Conservation (phyloP, 2,329 filamentous ascomycete genomes). For the Fusarium drepaniforme region DNA sequence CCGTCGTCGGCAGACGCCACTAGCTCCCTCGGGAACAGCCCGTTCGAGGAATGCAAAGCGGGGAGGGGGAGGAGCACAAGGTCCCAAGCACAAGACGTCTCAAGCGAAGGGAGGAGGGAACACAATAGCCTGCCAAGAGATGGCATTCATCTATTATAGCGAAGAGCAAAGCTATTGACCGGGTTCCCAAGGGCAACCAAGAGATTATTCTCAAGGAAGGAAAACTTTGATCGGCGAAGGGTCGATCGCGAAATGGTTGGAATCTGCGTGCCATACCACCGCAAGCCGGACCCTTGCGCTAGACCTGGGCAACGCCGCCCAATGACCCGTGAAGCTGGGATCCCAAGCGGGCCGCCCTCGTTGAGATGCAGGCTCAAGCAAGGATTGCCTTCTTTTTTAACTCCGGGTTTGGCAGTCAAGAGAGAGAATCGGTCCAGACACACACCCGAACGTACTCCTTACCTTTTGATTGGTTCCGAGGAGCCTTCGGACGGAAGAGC, state of each 20-base stretch:
- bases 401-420: slow-evolving; percentile 1
- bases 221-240: neutral
- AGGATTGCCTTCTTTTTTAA: neutral
- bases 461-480: neutral
- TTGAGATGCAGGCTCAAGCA: neutral
- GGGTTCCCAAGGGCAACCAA: slow-evolving; percentile 8
- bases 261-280: slow-evolving; percentile 23
- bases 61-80: neutral
- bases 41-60: slow-evolving; percentile 40
- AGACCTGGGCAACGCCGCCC: slow-evolving; percentile 2
- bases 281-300: slow-evolving; percentile 8
- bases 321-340: slow-evolving; percentile 27
- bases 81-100: neutral
- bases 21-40: slow-evolving; percentile 41
- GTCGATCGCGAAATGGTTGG: slow-evolving; percentile 17
- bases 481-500: neutral
- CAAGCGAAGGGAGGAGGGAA: slow-evolving; percentile 17
- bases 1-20: slow-evolving; percentile 36
- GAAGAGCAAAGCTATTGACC: neutral
- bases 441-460: neutral
- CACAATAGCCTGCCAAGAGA: slow-evolving; percentile 3
- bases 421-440: neutral
- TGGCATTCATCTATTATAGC: neutral
- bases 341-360: slow-evolving; percentile 16
- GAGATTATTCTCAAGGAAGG: neutral